These are phyloP conservation scores for Coriolopsis trogii DNA, from an alignment of 1,284 basidiomycete genomes.

Conservation along the genomic window DNA sequence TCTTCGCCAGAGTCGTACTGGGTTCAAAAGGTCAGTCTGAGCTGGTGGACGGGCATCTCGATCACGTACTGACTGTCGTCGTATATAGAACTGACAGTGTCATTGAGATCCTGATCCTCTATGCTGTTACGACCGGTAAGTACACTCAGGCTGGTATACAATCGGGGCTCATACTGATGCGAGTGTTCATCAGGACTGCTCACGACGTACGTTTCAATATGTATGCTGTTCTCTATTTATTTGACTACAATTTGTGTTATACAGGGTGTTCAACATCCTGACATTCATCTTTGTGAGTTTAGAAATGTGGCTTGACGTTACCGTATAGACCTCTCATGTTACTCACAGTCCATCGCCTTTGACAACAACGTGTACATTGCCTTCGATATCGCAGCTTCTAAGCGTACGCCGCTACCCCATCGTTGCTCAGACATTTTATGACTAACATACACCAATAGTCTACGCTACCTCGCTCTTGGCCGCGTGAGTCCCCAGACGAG, in stretches of 20 bases:
- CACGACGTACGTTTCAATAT: background rate
- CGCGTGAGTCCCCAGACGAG: too few relatives aligned
- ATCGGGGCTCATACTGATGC: too few relatives aligned
- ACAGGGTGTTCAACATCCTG: background rate
- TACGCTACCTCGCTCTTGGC: background rate
- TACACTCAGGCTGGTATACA: too few relatives aligned
- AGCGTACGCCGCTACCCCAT: background rate
- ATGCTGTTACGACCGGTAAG: background rate
- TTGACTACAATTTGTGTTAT: background rate
- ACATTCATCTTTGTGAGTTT: background rate
- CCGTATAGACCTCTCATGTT: background rate
- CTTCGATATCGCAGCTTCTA: background rate
- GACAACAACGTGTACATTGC: background rate
- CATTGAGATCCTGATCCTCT: background rate
- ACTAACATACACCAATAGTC: background rate
- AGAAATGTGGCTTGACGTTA: background rate
- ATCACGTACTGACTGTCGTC: background rate
- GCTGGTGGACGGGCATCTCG: too few relatives aligned
- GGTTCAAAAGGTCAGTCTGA: slow-evolving; percentile 4
- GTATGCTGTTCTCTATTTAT: background rate
- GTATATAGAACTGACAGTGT: background rate
- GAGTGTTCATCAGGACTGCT: background rate
- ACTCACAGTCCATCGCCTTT: background rate
- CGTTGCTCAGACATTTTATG: background rate
- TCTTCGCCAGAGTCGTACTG: slow-evolving; percentile 9